Base-by-base conservation (phyloP, 164 flowering plant genomes). In the Magnolia sinica region DNA sequence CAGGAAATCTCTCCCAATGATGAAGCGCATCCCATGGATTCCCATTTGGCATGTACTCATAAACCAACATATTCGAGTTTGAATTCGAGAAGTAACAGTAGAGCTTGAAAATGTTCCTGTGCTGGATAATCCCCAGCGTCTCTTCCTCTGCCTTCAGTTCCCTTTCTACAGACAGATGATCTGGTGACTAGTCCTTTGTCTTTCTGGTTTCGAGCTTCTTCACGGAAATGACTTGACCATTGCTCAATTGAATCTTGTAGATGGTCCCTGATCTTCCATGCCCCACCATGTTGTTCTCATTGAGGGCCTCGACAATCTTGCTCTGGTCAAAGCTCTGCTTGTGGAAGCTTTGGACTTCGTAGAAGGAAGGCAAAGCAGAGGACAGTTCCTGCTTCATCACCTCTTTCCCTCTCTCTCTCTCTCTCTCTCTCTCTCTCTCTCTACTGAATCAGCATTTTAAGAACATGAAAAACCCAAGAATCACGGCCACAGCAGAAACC, bases 41-140 rank as follows among this genome's bases (percentile, higher is more conserved):
- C 68, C 99, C 99, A 79, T 96, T 96, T 13, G 95, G 89, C 98
- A 96, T 96, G 82, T 89, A 94, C 76, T 96, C 97, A 55, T 92
- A 96, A 76, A 96, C 96, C 83, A 96, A 76, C 74, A 94, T 80
- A 74, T 82, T 91, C 68, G 87, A 86, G 69, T 91, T 89, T 69
- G 75, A 72, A 73, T 91, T 86, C 2, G 98, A 89, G 85, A 91
- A 90, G 80, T 89, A 91, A 79, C 95, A 83, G 79, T 87, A 96
- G 50, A 96, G 75, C 74, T 96, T 96, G 73, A 96, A 91, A 10
- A 96, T 96, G 88, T 91, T 96, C 83, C 90, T 96, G 85, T 96
- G 99, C 80, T 98, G 84, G 24, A 96, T 88, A 77, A 85, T 91
- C 67, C 97, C 99, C 13, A 96, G 84, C 19, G 97, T 96, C 77